A percentile compares a stretch with the other conserved stretches of the same genome.
Evolutionary conservation across 768 basidiomycete genomes (phyloP).

Genomic region (Auriscalpium microsporum): DNA sequence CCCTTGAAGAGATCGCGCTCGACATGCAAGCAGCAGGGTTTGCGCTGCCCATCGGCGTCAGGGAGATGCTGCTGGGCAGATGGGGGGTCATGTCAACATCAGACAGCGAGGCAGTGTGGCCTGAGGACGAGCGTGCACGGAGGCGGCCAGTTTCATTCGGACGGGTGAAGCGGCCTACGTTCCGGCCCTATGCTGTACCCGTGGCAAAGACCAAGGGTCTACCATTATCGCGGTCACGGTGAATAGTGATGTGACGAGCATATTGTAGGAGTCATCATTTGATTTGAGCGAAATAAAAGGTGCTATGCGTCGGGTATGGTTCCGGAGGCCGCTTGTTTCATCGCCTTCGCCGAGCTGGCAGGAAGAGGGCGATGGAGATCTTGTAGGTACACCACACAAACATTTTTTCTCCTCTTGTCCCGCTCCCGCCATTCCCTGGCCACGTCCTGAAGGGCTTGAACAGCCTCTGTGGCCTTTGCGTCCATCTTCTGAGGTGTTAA

Average conservation of each 20-base stretch:
- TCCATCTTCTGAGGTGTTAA: constrained; percentile 1
- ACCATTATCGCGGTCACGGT: constrained; percentile 2
- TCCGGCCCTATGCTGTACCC: constrained; percentile 8
- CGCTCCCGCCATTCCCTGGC: constrained; percentile 16
- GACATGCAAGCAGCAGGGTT: constrained; percentile 5
- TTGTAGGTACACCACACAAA: constrained; percentile 7
- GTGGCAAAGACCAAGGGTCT: constrained; percentile 16
- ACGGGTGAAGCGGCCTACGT: background rate
- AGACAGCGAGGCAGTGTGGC: background rate
- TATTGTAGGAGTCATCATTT: background rate
- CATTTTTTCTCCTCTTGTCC: constrained; percentile 4
- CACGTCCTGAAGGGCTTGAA: constrained; percentile 17
- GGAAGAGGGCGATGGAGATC: constrained; percentile 8
- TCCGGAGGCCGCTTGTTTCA: background rate
- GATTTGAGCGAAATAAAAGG: background rate
- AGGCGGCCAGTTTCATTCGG: constrained; percentile 1
- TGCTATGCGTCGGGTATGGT: background rate
- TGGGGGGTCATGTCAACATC: background rate
- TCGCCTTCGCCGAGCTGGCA: background rate
- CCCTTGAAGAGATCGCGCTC: constrained; percentile 6
- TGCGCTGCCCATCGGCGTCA: constrained; percentile 5
- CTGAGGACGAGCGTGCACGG: background rate
- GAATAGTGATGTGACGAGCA: too few relatives aligned
- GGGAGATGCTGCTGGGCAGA: constrained; percentile 7
- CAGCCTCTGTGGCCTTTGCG: constrained; percentile 7